Percentiles rank a stretch among this genome's conserved stretches.
Conservation (phyloP, 2,329 filamentous ascomycete species). For the Nothophoma quercina region DNA sequence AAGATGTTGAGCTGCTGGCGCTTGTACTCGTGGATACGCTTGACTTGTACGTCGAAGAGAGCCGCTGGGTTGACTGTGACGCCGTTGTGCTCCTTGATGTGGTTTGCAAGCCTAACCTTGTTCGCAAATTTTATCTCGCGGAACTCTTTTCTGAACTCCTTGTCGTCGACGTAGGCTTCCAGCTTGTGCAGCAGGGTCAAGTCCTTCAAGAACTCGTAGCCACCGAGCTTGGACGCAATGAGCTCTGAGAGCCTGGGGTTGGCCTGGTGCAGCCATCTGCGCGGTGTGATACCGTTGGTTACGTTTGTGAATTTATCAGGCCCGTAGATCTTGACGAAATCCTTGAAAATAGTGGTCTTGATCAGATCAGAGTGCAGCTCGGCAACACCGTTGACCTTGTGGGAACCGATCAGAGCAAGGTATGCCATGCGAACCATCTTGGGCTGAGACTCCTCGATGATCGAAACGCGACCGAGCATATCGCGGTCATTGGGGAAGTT, state of each 20-base stretch:
- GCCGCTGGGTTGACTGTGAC: conserved; percentile 85
- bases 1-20: conserved; percentile 99
- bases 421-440: conserved; percentile 99
- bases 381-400: conserved; percentile 98
- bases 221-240: conserved; percentile 87
- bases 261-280: conserved; percentile 96
- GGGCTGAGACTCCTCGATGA: conserved; percentile 94
- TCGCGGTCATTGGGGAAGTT: conserved; percentile 90
- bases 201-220: conserved; percentile 87
- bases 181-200: conserved; percentile 85
- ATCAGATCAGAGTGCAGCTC: conserved; percentile 98
- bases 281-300: conserved; percentile 95
- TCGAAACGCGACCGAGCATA: conserved; percentile 85
- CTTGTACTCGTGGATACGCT: conserved; percentile 99
- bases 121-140: conserved; percentile 96
- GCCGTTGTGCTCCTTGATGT: conserved; percentile 83
- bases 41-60: conserved; percentile 96
- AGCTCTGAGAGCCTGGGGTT: conserved; percentile 91
- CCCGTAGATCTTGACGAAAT: conserved; percentile 94
- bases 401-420: conserved; percentile 92
- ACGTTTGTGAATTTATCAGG: conserved; percentile 98
- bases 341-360: conserved; percentile 99
- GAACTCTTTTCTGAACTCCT: conserved; percentile 92
- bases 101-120: conserved; percentile 89
- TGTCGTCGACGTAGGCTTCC: conserved; percentile 83